Evolutionary conservation across 805 yeast species (phyloP).

Genomic region (Teunomyces gatunensis): DNA sequence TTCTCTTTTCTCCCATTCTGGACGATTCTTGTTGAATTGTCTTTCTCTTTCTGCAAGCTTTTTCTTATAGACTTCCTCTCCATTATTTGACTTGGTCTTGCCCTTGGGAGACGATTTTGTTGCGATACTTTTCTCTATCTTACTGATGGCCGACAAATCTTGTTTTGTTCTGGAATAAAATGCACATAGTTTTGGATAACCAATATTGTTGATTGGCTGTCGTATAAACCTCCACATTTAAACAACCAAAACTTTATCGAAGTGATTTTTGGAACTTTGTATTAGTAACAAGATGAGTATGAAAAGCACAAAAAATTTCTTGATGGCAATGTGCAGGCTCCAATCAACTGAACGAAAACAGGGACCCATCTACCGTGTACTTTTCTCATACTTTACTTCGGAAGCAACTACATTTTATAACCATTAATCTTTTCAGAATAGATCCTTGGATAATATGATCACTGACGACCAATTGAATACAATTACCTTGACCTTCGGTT

Average conservation of each 20-base stretch:
- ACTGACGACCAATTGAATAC: slow-evolving; percentile 76
- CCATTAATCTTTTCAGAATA: neutral
- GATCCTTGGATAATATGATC: slow-evolving; percentile 52
- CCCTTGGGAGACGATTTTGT: neutral
- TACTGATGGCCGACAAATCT: neutral
- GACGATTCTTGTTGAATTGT: slow-evolving; percentile 22
- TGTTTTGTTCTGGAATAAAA: neutral
- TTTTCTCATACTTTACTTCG: neutral
- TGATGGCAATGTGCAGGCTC: neutral
- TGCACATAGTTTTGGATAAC: neutral
- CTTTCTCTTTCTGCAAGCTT: slow-evolving; percentile 36
- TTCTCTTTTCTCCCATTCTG: slow-evolving; percentile 70
- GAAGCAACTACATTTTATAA: slow-evolving; percentile 3
- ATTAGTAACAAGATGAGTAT: neutral
- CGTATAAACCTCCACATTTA: neutral
- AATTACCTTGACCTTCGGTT: slow-evolving; percentile 71
- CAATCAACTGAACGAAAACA: neutral
- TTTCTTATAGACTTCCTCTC: neutral
- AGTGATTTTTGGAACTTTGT: too few species aligned
- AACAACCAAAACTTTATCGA: neutral
- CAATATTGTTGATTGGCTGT: neutral
- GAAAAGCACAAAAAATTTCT: neutral
- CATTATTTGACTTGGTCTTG: neutral
- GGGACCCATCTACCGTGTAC: neutral
- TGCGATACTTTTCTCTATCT: neutral